phyloP scores from a whole-genome alignment of 1,284 basidiomycete species.

The Papiliotrema nemorosa region DNA sequence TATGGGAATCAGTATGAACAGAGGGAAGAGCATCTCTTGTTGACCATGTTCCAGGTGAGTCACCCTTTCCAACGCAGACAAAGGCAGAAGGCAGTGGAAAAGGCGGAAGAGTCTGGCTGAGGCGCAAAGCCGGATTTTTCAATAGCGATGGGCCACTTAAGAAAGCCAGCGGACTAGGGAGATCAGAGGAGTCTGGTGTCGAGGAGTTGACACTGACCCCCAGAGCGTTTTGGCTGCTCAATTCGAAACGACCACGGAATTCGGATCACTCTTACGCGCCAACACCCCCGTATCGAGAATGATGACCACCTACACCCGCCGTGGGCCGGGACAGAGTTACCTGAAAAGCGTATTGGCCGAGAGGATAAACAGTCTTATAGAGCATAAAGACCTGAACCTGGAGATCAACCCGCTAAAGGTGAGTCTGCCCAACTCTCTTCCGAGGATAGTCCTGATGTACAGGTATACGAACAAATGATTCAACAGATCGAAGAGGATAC shows the following conservation, averaged over 20 bases:
- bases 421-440: conserved; percentile 10
- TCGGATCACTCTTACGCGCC: conserved; percentile 91
- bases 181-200: too few species aligned
- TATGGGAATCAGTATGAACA: conserved; percentile 99
- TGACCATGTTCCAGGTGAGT: conserved; percentile 88
- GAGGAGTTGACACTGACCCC: background rate
- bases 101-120: too few species aligned
- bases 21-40: conserved; percentile 92
- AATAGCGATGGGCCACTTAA: too few species aligned
- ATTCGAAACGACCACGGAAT: conserved; percentile 97
- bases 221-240: conserved; percentile 95
- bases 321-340: conserved; percentile 96
- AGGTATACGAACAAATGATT: conserved; percentile 98
- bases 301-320: conserved; percentile 99
- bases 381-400: conserved; percentile 96
- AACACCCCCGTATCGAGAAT: conserved; percentile 98
- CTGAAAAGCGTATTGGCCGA: conserved; percentile 94
- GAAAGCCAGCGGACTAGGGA: too few species aligned
- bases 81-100: too few species aligned
- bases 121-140: too few species aligned
- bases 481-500: conserved; percentile 97
- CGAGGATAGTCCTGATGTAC: background rate
- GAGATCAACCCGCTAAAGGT: conserved; percentile 99
- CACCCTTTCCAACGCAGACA: too few species aligned
- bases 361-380: conserved; percentile 95